These are phyloP conservation scores for Boletus hoseneyae DNA, from an alignment of 1,284 basidiomycete species.

Conservation along the genomic window DNA sequence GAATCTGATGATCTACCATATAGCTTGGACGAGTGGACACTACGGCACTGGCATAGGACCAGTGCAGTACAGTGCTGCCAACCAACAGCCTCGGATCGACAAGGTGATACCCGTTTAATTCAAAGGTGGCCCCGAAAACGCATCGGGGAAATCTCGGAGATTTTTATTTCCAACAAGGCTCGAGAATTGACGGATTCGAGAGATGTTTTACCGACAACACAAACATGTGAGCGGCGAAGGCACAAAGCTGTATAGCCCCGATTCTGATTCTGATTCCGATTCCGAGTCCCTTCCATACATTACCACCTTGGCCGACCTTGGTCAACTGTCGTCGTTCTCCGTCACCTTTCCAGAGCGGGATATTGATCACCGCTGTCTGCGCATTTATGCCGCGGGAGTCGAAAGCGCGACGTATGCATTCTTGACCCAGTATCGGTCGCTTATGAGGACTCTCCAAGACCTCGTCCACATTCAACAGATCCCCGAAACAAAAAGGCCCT, in stretches of 20 bases:
- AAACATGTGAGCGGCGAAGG: not conserved
- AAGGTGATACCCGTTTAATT: conserved; percentile 17
- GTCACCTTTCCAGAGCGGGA: conserved; percentile 4
- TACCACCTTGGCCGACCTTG: conserved; percentile 14
- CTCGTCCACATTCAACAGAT: too few species aligned
- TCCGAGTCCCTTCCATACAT: not conserved
- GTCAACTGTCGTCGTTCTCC: not conserved
- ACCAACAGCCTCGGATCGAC: conserved; percentile 4
- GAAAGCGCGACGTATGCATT: conserved; percentile 4
- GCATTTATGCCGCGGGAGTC: conserved; percentile 8
- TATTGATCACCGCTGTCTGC: conserved; percentile 1
- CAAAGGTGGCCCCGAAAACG: not conserved
- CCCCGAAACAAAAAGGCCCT: too few species aligned
- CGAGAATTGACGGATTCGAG: not conserved
- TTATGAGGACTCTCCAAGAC: not conserved
- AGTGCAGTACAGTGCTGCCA: conserved; percentile 15
- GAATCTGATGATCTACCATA: not conserved
- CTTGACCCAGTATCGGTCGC: not conserved
- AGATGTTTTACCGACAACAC: not conserved
- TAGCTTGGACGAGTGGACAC: conserved; percentile 8
- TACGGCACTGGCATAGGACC: conserved; percentile 15
- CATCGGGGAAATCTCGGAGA: not conserved
- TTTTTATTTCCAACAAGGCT: conserved; percentile 14
- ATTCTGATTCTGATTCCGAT: too few species aligned
- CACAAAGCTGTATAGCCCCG: too few species aligned